phyloP scores from a whole-genome alignment of 2,329 filamentous ascomycete species.

The Fusarium chuoi region DNA sequence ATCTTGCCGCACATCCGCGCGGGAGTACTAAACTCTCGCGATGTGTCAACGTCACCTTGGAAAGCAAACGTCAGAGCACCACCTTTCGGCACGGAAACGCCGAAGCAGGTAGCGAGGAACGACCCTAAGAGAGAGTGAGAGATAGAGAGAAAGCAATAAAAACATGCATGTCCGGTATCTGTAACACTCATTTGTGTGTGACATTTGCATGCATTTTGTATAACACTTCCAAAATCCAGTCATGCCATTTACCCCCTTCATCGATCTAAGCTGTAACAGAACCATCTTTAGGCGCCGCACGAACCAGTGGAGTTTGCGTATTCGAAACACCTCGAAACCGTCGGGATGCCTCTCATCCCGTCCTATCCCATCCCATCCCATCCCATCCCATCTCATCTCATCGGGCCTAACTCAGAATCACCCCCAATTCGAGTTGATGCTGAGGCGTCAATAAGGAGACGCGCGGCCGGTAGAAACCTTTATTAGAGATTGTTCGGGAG shows the following conservation, averaged over 20 bases:
- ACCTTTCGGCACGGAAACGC: constrained; percentile 29
- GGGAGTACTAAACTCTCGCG: constrained; percentile 14
- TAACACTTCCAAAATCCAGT: background rate
- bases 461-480: constrained; percentile 13
- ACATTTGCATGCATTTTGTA: background rate
- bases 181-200: background rate
- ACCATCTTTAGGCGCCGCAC: constrained; percentile 2
- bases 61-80: constrained; percentile 32
- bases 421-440: background rate
- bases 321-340: constrained; percentile 16
- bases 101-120: constrained; percentile 22
- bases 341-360: background rate
- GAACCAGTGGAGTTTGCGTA: constrained; percentile 6
- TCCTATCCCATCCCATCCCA: background rate
- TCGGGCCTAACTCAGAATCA: background rate
- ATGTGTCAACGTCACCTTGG: constrained; percentile 32
- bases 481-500: background rate
- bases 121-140: background rate
- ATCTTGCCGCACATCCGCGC: constrained; percentile 26
- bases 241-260: background rate
- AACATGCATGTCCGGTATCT: background rate
- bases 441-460: background rate
- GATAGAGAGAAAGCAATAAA: background rate
- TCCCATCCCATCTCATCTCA: background rate
- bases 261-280: background rate